Evolutionary conservation across 257 asterid genomes (phyloP), one percentile per base, ranked within the genome.

Genomic region (Fraxinus anomala): DNA sequence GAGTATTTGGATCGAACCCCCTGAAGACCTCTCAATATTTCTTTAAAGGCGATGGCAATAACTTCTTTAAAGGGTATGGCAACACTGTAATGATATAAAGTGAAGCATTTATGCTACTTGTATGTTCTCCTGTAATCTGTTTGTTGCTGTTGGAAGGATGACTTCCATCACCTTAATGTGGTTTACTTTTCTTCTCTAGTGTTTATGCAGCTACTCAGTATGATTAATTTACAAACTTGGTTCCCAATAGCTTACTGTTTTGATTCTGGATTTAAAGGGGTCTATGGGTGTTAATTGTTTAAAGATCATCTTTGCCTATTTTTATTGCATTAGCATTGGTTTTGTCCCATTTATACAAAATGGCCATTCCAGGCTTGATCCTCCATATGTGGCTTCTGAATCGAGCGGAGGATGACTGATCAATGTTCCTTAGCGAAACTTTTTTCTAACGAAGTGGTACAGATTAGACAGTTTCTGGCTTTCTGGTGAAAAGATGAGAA

Each of bases 1-100:
- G 81, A 88, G 96, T 68, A 83, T 92, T 23, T 92, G 99, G 99
- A 89, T 94, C 11, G 97, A 94, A 40, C 94, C 97, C 23, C 99
- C 99, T 6, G 87, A 87, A 54, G 97, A 91, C 82, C 83, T 84
- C 19, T 90, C 95, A 4, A 56, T 74, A 77, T 91, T 91, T 83
- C 86, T 78, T 73, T 89, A 73, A 82, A 83, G 79, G 77, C 51
- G 21, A 78, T 39, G 34, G 59, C 26, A 39, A 31, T n/a, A 16
- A 2, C 23, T 68, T 83, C 85, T 78, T 72, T 89, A 73, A 82
- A 4, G 26, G 24, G n/a, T 11, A 17, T 66, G 23, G 56, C 40
- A 59, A 26, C 17, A 12, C 6, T 11, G 36, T 63, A n/a, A 61
- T 44, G 24, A 42, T 54, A 28, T 72, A 30, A 63, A 40, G 56